Evolutionary conservation across 768 basidiomycete species (phyloP), one percentile per base, ranked within the genome.

Genomic region (Chalciporus pseudorubinellus): DNA sequence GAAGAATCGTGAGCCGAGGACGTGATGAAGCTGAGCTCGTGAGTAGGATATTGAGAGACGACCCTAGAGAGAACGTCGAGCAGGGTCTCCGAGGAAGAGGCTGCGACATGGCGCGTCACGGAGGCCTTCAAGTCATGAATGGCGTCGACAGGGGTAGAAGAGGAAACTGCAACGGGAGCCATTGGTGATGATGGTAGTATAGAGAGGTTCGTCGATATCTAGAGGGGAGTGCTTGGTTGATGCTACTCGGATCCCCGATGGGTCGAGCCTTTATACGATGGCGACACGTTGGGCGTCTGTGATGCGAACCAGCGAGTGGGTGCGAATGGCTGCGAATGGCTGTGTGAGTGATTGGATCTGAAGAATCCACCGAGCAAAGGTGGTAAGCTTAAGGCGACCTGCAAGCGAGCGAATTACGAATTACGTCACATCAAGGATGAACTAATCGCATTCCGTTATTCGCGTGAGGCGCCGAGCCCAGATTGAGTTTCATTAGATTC

Each of bases 1-100:
- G 68, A 56, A 9, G 63, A 69, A 28, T 69, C 59, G 19, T 65
- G 65, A 16, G 65, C 58, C 0, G 65, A 67, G 9, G 66, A 69
- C 0, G 68, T 58, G 28, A 67, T 48, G 13, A 67, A 67, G 11
- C 56, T 48, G 36, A 67, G 63, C 16, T 68, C 56, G 21, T 59
- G 68, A 3, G 36, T 21, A 9, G 68, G 61, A 28, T 67, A 66
- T 8, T 51, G 56, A 7, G 14, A 19, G 11, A 52, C 60, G 7
- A 61, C 68, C 12, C 44, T 57, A 44, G 59, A 56, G 20, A 70
- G 19, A 20, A 65, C 48, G 11, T 65, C 61, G 14, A 59, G 44
- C 6, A 67, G 56, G 7, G 63, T 69, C 9, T 54, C 46, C 40
- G 51, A 50, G 39, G 42, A 51, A 0, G 44, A 19, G 41, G 54